phyloP scores from a whole-genome alignment of 2,329 filamentous ascomycete genomes.

The Penicillium janthinellum region DNA sequence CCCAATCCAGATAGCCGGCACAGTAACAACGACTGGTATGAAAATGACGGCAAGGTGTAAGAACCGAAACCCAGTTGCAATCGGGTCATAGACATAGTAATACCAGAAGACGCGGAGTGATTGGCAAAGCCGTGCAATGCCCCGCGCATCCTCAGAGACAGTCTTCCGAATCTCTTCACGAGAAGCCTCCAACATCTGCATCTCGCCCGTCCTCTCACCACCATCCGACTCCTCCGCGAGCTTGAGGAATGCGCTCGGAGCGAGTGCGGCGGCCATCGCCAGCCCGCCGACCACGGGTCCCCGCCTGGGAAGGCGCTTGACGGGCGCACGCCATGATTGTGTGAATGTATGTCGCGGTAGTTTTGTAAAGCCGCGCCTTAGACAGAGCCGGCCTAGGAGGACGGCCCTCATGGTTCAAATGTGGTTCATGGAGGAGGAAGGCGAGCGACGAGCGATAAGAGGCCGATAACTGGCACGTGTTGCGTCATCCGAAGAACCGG shows the following conservation, averaged over 20 bases:
- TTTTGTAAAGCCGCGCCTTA: conserved; percentile 44
- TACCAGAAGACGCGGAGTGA: conserved; percentile 69
- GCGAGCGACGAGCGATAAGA: conserved; percentile 6
- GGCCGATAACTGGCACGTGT: conserved; percentile 26
- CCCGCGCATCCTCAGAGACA: conserved; percentile 63
- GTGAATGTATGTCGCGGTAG: conserved; percentile 35
- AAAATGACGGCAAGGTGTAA: conserved; percentile 86
- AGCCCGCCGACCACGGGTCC: conserved; percentile 32
- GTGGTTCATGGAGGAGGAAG: conserved; percentile 14
- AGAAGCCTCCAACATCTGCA: conserved; percentile 83
- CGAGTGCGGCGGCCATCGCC: conserved; percentile 52
- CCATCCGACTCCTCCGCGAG: conserved; percentile 55
- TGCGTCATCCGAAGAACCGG: conserved; percentile 21
- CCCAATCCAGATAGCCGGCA: conserved; percentile 83
- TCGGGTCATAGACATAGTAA: conserved; percentile 64
- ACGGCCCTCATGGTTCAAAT: conserved; percentile 53
- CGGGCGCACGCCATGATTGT: conserved; percentile 29
- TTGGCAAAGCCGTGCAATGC: conserved; percentile 61
- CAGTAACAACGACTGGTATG: conserved; percentile 78
- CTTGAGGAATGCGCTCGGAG: conserved; percentile 61
- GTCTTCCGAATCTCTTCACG: conserved; percentile 73
- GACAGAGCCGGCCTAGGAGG: conserved; percentile 53
- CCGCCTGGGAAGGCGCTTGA: conserved; percentile 23
- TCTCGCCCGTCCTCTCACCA: conserved; percentile 70
- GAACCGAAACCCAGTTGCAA: conserved; percentile 86